Evolutionary conservation across 2,329 filamentous ascomycete genomes (phyloP).

Genomic region (Endocalyx cinctus): DNA sequence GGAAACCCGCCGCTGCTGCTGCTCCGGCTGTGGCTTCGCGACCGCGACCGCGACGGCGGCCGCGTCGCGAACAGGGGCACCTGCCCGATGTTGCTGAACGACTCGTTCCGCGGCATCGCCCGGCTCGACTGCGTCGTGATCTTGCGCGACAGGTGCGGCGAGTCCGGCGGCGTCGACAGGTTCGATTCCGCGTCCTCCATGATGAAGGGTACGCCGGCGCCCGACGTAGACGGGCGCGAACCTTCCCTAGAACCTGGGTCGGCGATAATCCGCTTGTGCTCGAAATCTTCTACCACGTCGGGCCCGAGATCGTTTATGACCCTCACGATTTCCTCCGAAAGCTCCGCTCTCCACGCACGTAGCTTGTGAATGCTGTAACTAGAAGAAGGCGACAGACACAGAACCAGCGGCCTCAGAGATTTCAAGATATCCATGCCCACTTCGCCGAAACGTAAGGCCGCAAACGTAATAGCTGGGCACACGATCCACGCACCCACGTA

Average conservation of each 20-base stretch:
- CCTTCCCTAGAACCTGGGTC: constrained; percentile 41
- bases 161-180: constrained; percentile 22
- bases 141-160: constrained; percentile 34
- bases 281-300: constrained; percentile 96
- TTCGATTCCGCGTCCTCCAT: constrained; percentile 13
- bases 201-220: constrained; percentile 22
- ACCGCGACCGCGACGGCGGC: constrained; percentile 69
- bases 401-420: constrained; percentile 79
- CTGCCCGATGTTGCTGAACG: constrained; percentile 82
- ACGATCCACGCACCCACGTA: constrained; percentile 71
- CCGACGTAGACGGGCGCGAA: constrained; percentile 21
- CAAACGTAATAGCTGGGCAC: constrained; percentile 87
- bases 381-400: constrained; percentile 80
- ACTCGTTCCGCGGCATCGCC: constrained; percentile 77
- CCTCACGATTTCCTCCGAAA: constrained; percentile 80
- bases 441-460: constrained; percentile 89
- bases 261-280: constrained; percentile 65
- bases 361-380: constrained; percentile 80
- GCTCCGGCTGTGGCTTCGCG: constrained; percentile 54
- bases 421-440: constrained; percentile 99
- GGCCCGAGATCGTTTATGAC: constrained; percentile 94
- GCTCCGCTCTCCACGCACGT: constrained; percentile 63
- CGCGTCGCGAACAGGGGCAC: constrained; percentile 88
- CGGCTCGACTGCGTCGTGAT: constrained; percentile 51
- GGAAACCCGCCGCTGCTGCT: constrained; percentile 60